These are phyloP conservation scores for Gossypium rotundifolium DNA, from an alignment of 345 rosid genomes.

Conservation along the genomic window DNA sequence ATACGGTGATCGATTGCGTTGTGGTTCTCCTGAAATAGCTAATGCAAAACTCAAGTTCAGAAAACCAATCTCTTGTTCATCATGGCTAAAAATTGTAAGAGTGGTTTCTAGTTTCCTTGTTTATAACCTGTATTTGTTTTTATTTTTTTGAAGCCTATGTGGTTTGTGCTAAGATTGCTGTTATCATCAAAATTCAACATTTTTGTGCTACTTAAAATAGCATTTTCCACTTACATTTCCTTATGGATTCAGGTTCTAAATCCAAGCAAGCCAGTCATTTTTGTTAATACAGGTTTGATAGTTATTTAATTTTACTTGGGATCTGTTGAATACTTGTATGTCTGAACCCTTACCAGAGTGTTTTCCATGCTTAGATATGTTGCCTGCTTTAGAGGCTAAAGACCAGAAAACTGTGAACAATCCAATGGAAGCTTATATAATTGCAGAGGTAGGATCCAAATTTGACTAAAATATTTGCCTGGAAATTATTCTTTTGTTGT, in stretches of 20 bases:
- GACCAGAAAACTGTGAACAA: constrained; percentile 67
- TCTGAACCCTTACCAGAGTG: constrained; percentile 11
- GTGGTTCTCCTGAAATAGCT: constrained; percentile 87
- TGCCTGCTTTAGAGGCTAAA: constrained; percentile 72
- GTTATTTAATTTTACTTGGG: constrained; percentile 5
- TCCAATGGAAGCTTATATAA: constrained; percentile 76
- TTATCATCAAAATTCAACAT: neutral
- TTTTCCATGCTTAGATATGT: constrained; percentile 43
- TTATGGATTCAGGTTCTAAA: constrained; percentile 55
- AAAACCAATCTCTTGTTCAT: constrained; percentile 32
- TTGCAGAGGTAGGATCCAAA: constrained; percentile 53
- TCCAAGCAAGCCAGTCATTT: constrained; percentile 62
- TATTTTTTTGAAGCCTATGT: neutral
- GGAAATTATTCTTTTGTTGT: neutral
- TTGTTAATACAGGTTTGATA: constrained; percentile 71
- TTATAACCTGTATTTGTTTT: neutral
- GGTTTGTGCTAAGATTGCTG: neutral
- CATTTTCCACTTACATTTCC: constrained; percentile 9
- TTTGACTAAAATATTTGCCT: neutral
- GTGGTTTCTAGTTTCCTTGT: constrained; percentile 13
- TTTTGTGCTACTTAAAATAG: neutral
- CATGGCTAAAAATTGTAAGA: constrained; percentile 71
- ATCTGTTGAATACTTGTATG: constrained; percentile 8
- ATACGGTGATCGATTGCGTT: constrained; percentile 78
- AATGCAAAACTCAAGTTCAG: constrained; percentile 56